A percentile compares a stretch with the other conserved stretches of the same genome.
These are phyloP conservation scores for Chaetomiaceae sp. DNA, from an alignment of 2,329 filamentous ascomycete genomes.

Conservation along the genomic window DNA sequence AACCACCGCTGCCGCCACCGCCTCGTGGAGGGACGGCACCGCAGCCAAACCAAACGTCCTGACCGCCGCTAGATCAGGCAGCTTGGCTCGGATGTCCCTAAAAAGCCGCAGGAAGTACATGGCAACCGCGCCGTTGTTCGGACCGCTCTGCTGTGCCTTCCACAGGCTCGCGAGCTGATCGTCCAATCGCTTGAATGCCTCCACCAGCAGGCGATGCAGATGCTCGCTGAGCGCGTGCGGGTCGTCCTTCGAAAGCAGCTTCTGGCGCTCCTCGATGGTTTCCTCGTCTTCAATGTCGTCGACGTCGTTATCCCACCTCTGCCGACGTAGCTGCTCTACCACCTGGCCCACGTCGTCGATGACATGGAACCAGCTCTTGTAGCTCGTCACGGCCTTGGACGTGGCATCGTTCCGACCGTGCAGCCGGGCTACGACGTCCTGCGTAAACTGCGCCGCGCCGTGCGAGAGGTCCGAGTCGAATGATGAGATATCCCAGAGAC, in stretches of 20 bases:
- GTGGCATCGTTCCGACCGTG: constrained; percentile 67
- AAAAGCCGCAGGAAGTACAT: constrained; percentile 68
- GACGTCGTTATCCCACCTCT: constrained; percentile 70
- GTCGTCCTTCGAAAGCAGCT: constrained; percentile 60
- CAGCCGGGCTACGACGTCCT: constrained; percentile 60
- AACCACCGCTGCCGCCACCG: constrained; percentile 50
- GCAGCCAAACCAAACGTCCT: constrained; percentile 53
- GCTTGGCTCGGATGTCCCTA: constrained; percentile 63
- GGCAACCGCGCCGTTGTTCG: constrained; percentile 47
- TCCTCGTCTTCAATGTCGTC: constrained; percentile 70
- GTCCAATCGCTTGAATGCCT: constrained; percentile 44
- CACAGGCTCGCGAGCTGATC: constrained; percentile 48
- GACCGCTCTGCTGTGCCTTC: constrained; percentile 37
- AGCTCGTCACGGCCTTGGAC: constrained; percentile 54
- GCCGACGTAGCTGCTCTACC: constrained; percentile 58
- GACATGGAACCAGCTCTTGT: constrained; percentile 66
- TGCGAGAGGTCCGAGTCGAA: constrained; percentile 59
- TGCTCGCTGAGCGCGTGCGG: constrained; percentile 32
- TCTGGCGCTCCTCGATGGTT: constrained; percentile 59
- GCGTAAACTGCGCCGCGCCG: constrained; percentile 62
- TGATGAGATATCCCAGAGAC: constrained; percentile 62
- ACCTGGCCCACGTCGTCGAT: constrained; percentile 61
- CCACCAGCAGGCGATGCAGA: constrained; percentile 29
- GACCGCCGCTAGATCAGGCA: constrained; percentile 49
- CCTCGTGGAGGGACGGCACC: constrained; percentile 58